phyloP scores from a whole-genome alignment of 345 rosid genomes.

The Bretschneidera sinensis region DNA sequence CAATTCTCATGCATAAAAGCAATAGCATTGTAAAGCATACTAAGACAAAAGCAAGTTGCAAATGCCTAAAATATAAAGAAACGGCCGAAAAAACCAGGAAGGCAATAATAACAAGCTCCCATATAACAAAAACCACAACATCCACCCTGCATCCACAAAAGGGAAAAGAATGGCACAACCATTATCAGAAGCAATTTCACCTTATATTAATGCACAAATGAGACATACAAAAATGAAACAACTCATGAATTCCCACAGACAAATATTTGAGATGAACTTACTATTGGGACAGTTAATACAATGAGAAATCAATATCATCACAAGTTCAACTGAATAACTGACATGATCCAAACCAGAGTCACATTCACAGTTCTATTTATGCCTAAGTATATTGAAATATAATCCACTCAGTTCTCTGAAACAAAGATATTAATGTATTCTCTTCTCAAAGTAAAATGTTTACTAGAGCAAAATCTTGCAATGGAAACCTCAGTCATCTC shows the following conservation, averaged over 20 bases:
- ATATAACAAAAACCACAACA: constrained; percentile 79
- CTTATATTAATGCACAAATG: too few relatives aligned
- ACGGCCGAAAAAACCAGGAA: constrained; percentile 93
- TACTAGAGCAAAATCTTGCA: not conserved
- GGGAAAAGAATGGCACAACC: not conserved
- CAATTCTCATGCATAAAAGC: constrained; percentile 76
- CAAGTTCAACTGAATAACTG: not conserved
- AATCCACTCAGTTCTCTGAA: not conserved
- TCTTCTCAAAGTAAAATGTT: not conserved
- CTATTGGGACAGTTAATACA: not conserved
- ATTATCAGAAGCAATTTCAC: constrained; percentile 1
- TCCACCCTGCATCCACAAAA: constrained; percentile 71
- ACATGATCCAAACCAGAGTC: not conserved
- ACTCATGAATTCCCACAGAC: not conserved
- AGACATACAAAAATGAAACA: not conserved
- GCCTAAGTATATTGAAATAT: not conserved
- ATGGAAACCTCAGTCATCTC: not conserved
- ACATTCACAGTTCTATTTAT: not conserved
- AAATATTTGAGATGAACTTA: too few relatives aligned
- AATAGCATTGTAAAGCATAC: constrained; percentile 64
- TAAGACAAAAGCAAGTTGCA: constrained; percentile 66
- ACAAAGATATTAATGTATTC: too few relatives aligned
- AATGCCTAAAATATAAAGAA: constrained; percentile 72
- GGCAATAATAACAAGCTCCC: constrained; percentile 88
- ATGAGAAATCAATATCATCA: not conserved